Evolutionary conservation across 129 eudicot species (phyloP).

Genomic region (Pulicaria dysenterica): DNA sequence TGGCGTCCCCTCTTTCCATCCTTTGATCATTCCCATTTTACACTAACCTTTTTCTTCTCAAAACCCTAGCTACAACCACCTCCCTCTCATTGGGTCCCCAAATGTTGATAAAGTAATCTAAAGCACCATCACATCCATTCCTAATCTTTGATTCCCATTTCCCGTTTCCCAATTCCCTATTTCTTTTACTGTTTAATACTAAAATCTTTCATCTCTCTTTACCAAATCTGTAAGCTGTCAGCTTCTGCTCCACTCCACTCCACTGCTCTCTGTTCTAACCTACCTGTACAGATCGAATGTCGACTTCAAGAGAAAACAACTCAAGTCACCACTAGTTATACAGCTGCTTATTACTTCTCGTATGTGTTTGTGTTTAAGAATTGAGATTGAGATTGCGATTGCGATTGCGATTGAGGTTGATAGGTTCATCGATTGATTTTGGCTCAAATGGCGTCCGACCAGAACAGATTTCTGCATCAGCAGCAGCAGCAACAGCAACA

Average conservation of each 20-base stretch:
- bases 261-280: not conserved
- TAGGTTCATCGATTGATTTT: not conserved
- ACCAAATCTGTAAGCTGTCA: conserved; percentile 37
- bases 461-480: conserved; percentile 53
- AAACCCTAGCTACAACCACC: too few relatives aligned
- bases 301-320: not conserved
- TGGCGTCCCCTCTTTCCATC: conserved; percentile 17
- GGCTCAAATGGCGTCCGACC: conserved; percentile 58
- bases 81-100: conserved; percentile 30
- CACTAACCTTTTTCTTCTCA: not conserved
- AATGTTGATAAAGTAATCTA: conserved; percentile 12
- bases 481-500: conserved; percentile 35
- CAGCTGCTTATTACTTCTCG: not conserved
- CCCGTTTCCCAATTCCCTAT: conserved; percentile 20
- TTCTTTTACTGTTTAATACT: not conserved
- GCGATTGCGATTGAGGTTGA: not conserved
- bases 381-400: not conserved
- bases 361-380: not conserved
- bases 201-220: conserved; percentile 23
- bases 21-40: conserved; percentile 31
- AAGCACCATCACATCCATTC: conserved; percentile 11
- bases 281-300: conserved; percentile 24
- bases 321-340: not conserved
- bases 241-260: conserved; percentile 34
- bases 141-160: not conserved